phyloP scores from a whole-genome alignment of 2,329 filamentous ascomycete genomes.

The Alternaria arborescens region DNA sequence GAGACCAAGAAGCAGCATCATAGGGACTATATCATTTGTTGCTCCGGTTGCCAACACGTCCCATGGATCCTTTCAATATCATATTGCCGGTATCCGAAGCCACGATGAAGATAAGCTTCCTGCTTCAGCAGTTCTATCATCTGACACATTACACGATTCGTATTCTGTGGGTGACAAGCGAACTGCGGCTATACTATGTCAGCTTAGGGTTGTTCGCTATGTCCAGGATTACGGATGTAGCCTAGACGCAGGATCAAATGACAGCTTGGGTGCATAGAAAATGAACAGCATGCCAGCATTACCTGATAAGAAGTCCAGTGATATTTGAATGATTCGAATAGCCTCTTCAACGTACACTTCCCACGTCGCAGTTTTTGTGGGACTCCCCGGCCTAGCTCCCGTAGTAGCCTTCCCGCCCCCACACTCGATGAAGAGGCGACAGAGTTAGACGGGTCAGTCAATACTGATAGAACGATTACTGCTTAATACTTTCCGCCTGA shows the following conservation, averaged over 20 bases:
- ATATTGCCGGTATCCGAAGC: background rate
- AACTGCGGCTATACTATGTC: background rate
- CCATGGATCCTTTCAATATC: background rate
- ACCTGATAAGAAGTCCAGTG: background rate
- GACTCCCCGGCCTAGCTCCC: background rate
- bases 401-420: conserved; percentile 1
- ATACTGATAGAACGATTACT: background rate
- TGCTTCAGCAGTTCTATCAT: background rate
- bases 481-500: background rate
- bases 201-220: background rate
- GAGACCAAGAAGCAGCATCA: background rate
- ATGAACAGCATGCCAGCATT: background rate
- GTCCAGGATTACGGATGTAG: background rate
- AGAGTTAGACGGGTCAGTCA: background rate
- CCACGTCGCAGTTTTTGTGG: conserved; percentile 2
- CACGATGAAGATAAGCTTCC: background rate
- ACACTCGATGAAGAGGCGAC: conserved; percentile 1
- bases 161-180: background rate
- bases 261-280: background rate
- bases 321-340: background rate
- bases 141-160: background rate
- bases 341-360: background rate
- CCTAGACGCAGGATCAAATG: background rate
- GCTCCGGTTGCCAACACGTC: background rate
- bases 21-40: background rate